Evolutionary conservation across 768 basidiomycete species (phyloP), one percentile per base, ranked within the genome.

Genomic region (Filobasidium floriforme): DNA sequence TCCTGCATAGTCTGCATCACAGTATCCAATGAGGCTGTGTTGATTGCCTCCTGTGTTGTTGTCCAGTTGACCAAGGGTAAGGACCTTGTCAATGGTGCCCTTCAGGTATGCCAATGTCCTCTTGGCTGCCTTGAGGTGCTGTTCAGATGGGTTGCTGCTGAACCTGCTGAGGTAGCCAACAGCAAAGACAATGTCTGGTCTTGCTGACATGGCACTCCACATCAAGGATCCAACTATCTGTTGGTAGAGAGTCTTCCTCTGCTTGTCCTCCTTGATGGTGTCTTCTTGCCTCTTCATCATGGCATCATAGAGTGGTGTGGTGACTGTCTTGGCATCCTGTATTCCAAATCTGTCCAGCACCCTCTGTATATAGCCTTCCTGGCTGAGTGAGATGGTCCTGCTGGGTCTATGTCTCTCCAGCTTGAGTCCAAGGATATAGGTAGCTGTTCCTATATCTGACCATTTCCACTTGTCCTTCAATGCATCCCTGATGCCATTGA

Each of bases 1-100:
- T 24, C 69, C 71, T 6, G 70, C 77, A 63, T 68, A 79, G 65
- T 79, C 77, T 14, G 78, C 73, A 68, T 79, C 76, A 0, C 65
- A 60, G 59, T 67, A 77, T 3, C 63, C 73, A 32, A 18, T 59
- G 18, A 59, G 55, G 22, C 18, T 59, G 55, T 24, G 5, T 26
- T 64, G 37, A 5, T 52, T 51, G 18, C 32, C n/a, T n/a, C n/a
- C n/a, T n/a, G n/a, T n/a, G n/a, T n/a, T n/a, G 9, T 37, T 37
- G 32, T 37, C 32, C 32, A 19, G 24, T 15, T 54, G 14, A 19
- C 32, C 66, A 51, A 63, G 55, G 60, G 60, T 66, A 37, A 71
- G 66, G 41, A 55, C 41, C 43, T 66, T 41, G 54, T 62, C 59
- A n/a, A 28, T 1, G 7, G 70, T 69, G 7, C 70, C 68, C 18